Conservation (phyloP, 2,329 filamentous ascomycete genomes). For the Colletotrichum sp. region DNA sequence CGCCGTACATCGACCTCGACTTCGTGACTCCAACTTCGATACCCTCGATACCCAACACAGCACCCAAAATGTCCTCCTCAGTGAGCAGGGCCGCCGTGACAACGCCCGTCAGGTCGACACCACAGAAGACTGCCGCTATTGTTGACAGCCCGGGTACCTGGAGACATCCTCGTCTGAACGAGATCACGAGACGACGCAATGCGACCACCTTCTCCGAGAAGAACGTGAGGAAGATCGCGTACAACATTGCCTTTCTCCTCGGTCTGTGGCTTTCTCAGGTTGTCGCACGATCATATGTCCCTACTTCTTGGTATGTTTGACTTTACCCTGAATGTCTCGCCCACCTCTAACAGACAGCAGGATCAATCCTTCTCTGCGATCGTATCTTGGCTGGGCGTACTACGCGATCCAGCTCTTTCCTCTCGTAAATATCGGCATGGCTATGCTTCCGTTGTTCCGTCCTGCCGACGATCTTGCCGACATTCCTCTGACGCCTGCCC, state of each 20-base stretch:
- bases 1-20: background rate
- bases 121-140: slow-evolving; percentile 34
- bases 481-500: slow-evolving; percentile 88
- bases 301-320: slow-evolving; percentile 42
- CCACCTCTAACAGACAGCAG: background rate
- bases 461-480: slow-evolving; percentile 81
- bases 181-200: slow-evolving; percentile 83
- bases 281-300: slow-evolving; percentile 38
- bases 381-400: slow-evolving; percentile 50
- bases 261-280: slow-evolving; percentile 40
- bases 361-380: background rate
- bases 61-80: slow-evolving; percentile 34
- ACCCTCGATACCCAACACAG: background rate
- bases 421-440: slow-evolving; percentile 72
- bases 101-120: slow-evolving; percentile 48
- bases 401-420: slow-evolving; percentile 60
- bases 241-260: slow-evolving; percentile 64
- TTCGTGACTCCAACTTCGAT: background rate
- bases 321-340: background rate
- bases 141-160: slow-evolving; percentile 77
- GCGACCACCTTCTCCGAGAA: slow-evolving; percentile 79
- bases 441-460: slow-evolving; percentile 75
- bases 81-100: slow-evolving; percentile 14
- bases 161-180: slow-evolving; percentile 87
- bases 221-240: slow-evolving; percentile 73